Conservation (phyloP, 2,329 filamentous ascomycete genomes). For the Grosmannia huntii region DNA sequence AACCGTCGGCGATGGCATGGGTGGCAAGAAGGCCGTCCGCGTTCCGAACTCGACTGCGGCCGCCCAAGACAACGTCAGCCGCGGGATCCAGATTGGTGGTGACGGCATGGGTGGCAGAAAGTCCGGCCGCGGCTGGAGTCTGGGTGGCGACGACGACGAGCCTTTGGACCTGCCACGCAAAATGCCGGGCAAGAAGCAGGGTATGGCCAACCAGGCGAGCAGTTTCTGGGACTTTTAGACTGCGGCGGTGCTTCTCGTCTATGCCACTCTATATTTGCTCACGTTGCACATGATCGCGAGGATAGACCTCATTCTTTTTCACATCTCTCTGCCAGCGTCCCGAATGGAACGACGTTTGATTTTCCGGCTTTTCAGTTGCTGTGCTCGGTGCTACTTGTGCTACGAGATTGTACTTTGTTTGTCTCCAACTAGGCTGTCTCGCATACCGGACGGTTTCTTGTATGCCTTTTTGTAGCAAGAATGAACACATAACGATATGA, state of each 20-base stretch:
- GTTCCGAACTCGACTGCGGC: too few relatives aligned
- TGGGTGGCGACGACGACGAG: slow-evolving; percentile 37
- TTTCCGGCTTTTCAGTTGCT: too few relatives aligned
- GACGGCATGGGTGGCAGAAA: slow-evolving; percentile 55
- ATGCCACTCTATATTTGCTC: not conserved
- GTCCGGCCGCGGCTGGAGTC: slow-evolving; percentile 43
- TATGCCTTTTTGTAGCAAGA: too few relatives aligned
- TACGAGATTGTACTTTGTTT: too few relatives aligned
- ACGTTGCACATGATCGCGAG: not conserved
- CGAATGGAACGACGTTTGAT: too few relatives aligned
- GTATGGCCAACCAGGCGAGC: slow-evolving; percentile 21
- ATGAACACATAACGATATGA: too few relatives aligned
- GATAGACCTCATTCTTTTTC: too few relatives aligned
- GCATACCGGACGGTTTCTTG: too few relatives aligned
- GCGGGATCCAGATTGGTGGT: slow-evolving; percentile 32
- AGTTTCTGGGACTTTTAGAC: slow-evolving; percentile 36
- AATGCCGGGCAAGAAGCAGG: slow-evolving; percentile 26
- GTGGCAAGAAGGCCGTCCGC: slow-evolving; percentile 39
- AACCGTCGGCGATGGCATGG: slow-evolving; percentile 54
- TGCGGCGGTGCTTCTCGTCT: not conserved
- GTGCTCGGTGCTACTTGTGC: too few relatives aligned
- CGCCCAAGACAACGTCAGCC: slow-evolving; percentile 12
- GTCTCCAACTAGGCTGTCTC: too few relatives aligned
- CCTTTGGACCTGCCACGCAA: slow-evolving; percentile 18
- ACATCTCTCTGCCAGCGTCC: too few relatives aligned